Evolutionary conservation across 108 stramenopile species (phyloP), one percentile per base, ranked within the genome.

Genomic region (Fragilaria crotonensis): DNA sequence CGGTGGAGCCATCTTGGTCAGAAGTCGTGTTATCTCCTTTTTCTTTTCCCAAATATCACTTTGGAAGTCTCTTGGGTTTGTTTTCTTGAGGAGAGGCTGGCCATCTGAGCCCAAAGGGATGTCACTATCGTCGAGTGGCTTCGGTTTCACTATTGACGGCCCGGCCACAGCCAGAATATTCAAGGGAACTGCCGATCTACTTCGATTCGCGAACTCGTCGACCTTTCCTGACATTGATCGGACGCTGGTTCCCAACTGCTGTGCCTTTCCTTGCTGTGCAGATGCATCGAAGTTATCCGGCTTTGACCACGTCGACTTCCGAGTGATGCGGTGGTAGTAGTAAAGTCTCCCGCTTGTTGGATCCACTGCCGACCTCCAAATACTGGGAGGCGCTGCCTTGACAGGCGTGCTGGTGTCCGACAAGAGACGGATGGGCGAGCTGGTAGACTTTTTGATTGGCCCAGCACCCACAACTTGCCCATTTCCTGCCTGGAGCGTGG

Each of bases 291-390:
- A 64, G 19, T 71, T 80, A 20, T 71, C 67, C 0, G 88, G 88
- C 56, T 79, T 86, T 9, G 56, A 57, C 88, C 88, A 89, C 21
- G 82, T 74, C 3, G 83, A 80, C 48, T 74, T 70, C 33, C 85
- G 66, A 19, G 84, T 82, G 53, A 73, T 73, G 4, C 72, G 62
- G 54, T 86, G 78, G 54, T 85, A 89, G 64, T 82, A 86, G 45
- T 86, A 86, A 5, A 77, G 79, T 21, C 68, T 54, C n/a, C 84
- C 88, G 19, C 73, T 71, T 9, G 44, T 75, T 41, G 59, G 33
- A 66, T 86, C 84, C 1, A 63, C 41, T 1, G 77, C 76, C 7
- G 75, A 57, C 46, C 70, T 84, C 84, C 84, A 86, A 2, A 7
- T 14, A 41, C 36, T 11, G 7, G 7, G 7, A 11, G 7, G 7